Conservation (phyloP, 495 filamentous ascomycete genomes). For the Clohesyomyces aquaticus region DNA sequence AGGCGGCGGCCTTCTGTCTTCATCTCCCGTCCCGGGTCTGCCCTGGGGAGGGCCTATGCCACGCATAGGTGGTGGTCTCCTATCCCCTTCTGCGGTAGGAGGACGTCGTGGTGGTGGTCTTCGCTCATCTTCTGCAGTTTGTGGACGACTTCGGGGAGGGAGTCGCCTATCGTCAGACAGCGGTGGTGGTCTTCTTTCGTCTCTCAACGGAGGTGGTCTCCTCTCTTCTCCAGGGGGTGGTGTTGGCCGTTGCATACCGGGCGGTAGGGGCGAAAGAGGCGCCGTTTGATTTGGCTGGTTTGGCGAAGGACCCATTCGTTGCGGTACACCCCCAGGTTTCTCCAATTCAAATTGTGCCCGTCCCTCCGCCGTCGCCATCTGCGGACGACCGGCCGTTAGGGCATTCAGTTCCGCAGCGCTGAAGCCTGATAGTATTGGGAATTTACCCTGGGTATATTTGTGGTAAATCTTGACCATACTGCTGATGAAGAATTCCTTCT, state of each 20-base stretch:
- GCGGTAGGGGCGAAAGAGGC: constrained; percentile 23
- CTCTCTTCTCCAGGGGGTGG: constrained; percentile 11
- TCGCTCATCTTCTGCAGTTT: constrained; percentile 16
- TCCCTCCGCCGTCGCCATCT: constrained; percentile 42
- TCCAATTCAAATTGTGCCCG: constrained; percentile 14
- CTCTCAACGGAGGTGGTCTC: constrained; percentile 21
- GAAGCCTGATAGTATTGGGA: constrained; percentile 81
- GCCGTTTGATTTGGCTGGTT: no score
- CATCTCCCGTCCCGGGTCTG: constrained; percentile 18
- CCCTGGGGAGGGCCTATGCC: neutral
- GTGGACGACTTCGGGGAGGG: constrained; percentile 18
- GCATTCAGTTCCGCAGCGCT: constrained; percentile 75
- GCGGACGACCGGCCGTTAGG: constrained; percentile 57
- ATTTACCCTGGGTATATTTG: constrained; percentile 89
- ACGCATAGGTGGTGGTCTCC: constrained; percentile 14
- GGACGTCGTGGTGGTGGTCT: constrained; percentile 11
- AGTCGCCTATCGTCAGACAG: constrained; percentile 14
- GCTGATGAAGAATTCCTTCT: constrained; percentile 97
- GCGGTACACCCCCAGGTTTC: neutral
- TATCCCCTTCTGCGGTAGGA: constrained; percentile 9
- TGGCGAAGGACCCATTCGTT: constrained; percentile 8
- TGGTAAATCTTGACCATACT: constrained; percentile 92
- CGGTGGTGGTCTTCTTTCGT: constrained; percentile 18
- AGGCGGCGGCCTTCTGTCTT: constrained; percentile 24
- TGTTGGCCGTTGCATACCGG: constrained; percentile 12